These are phyloP conservation scores for Hysterangium stoloniferum DNA, from an alignment of 768 basidiomycete species.

Conservation along the genomic window DNA sequence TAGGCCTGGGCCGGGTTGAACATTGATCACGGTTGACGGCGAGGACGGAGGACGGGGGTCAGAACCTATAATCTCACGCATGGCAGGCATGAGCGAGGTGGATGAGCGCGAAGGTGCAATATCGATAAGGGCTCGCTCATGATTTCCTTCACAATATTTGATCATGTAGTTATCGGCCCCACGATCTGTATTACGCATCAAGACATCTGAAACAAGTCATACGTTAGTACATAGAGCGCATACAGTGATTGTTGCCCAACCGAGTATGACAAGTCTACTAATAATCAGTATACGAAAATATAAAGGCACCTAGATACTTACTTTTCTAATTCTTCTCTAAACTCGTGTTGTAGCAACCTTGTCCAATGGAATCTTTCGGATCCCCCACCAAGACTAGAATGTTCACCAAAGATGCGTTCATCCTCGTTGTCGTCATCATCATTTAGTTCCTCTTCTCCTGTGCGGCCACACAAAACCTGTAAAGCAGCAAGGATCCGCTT, in stretches of 20 bases:
- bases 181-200: constrained; percentile 90
- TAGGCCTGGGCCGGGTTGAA: constrained; percentile 13
- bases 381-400: constrained; percentile 28
- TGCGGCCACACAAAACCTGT: constrained; percentile 79
- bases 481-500: constrained; percentile 63
- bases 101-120: constrained; percentile 66
- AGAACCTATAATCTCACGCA: constrained; percentile 48
- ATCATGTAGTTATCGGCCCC: constrained; percentile 91
- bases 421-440: constrained; percentile 69
- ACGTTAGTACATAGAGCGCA: not conserved
- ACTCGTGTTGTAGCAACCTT: constrained; percentile 65
- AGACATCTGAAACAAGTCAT: constrained; percentile 47
- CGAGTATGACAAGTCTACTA: constrained; percentile 72
- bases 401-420: constrained; percentile 27
- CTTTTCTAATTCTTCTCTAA: constrained; percentile 86
- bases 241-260: constrained; percentile 29
- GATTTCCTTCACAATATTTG: constrained; percentile 77
- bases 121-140: constrained; percentile 71
- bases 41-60: not conserved
- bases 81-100: constrained; percentile 58
- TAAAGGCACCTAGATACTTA: constrained; percentile 27
- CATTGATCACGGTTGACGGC: not conserved
- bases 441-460: constrained; percentile 62
- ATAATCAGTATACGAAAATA: constrained; percentile 11
- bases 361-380: constrained; percentile 66